A percentile compares a stretch with the other conserved stretches of the same genome.
phyloP scores from a whole-genome alignment of 371 early-diverging fungal genomes.

The Mortierella sp. region DNA sequence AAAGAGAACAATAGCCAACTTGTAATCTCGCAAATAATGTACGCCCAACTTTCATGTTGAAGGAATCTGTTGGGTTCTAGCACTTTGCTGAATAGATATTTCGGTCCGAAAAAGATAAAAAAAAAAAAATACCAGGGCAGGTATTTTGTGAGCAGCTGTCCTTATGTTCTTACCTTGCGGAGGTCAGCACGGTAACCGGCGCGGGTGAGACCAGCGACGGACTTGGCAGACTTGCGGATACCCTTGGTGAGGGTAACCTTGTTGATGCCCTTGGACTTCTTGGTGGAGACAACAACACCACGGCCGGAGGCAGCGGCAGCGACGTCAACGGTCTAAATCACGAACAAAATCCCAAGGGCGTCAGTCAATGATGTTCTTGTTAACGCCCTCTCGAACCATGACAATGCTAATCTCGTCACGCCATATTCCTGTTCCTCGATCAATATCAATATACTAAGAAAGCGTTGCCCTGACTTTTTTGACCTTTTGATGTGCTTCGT shows the following conservation, averaged over 20 bases:
- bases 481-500: no score
- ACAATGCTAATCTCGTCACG: no score
- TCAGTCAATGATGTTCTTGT: no score
- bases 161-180: slow-evolving; percentile 65
- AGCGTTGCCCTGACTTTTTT: no score
- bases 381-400: no score
- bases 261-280: slow-evolving; percentile 71
- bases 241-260: slow-evolving; percentile 72
- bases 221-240: slow-evolving; percentile 76
- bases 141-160: no score
- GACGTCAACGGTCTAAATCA: slow-evolving; percentile 75
- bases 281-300: slow-evolving; percentile 73
- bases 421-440: no score
- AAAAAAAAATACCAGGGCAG: no score
- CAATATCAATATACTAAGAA: no score
- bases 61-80: slow-evolving; percentile 57
- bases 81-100: slow-evolving; percentile 46
- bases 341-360: not conserved
- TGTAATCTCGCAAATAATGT: slow-evolving; percentile 56
- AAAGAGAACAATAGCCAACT: not conserved
- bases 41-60: slow-evolving; percentile 55
- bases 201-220: slow-evolving; percentile 77
- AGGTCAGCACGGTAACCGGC: slow-evolving; percentile 84
- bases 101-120: no score
- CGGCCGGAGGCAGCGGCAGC: slow-evolving; percentile 64